Percentiles rank a stretch among this genome's conserved stretches.
Conservation (phyloP, 345 rosid species). For the Garcia nutans region DNA sequence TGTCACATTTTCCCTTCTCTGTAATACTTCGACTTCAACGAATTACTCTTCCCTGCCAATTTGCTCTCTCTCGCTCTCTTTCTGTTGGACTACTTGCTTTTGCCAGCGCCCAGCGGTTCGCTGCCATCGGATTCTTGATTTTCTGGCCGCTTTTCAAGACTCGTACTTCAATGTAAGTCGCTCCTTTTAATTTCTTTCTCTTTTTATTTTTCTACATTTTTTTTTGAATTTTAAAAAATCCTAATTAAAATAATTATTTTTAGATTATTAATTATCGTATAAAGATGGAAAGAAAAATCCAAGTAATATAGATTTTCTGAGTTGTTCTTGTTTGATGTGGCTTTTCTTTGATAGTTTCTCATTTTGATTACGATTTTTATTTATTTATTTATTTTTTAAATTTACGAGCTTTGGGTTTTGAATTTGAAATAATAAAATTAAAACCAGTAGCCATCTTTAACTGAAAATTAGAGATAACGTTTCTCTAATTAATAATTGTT, state of each 20-base stretch:
- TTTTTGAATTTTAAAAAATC: background rate
- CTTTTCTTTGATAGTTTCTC: background rate
- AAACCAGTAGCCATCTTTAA: background rate
- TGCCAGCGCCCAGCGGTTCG: background rate
- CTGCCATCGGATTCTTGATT: constrained; percentile 9
- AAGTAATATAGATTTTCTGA: background rate
- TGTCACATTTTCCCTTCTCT: constrained; percentile 31
- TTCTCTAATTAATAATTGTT: background rate
- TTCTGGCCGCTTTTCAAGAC: background rate
- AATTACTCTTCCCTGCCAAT: background rate
- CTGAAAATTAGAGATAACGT: background rate
- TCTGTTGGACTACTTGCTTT: background rate
- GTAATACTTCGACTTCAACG: background rate
- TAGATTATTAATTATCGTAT: background rate
- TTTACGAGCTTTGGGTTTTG: constrained; percentile 5
- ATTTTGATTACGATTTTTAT: too few relatives aligned
- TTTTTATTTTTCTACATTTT: background rate
- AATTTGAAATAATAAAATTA: background rate
- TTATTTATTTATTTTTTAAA: too few relatives aligned
- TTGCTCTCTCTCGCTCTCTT: background rate
- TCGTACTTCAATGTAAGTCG: constrained; percentile 17
- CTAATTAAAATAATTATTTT: constrained; percentile 19
- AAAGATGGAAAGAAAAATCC: constrained; percentile 14
- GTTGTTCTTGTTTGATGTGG: background rate
- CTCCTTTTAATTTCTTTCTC: background rate